A percentile compares a stretch with the other conserved stretches of the same genome.
Conservation (phyloP, 73 alveolate genomes). For the Paraurostyla sp. region DNA sequence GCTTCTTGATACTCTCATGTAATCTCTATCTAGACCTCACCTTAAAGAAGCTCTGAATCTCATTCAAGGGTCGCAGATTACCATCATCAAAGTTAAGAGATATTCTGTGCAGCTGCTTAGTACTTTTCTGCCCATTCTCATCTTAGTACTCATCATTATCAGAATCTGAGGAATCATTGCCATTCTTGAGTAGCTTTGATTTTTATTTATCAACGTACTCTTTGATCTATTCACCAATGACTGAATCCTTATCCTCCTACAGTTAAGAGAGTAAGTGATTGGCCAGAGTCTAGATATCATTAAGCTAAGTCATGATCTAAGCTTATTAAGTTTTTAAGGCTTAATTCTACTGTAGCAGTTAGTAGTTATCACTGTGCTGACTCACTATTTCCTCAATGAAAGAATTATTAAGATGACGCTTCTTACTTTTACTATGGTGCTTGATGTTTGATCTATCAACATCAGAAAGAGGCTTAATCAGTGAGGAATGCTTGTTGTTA, state of each 20-base stretch:
- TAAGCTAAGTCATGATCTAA: background rate
- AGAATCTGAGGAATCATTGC: background rate
- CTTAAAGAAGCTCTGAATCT: slow-evolving; percentile 25
- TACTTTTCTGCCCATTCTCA: background rate
- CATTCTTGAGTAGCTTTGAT: background rate
- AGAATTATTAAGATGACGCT: background rate
- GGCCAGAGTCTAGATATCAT: background rate
- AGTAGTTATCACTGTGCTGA: slow-evolving; percentile 5
- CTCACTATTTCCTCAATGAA: background rate
- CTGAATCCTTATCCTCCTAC: slow-evolving; percentile 51
- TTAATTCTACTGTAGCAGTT: background rate
- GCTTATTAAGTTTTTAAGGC: background rate
- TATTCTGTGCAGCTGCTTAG: background rate
- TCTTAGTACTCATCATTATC: background rate
- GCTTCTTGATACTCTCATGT: background rate
- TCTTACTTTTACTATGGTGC: too few relatives aligned
- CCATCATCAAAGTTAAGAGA: slow-evolving; percentile 25
- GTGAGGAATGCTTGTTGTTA: too few relatives aligned
- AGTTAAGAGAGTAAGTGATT: slow-evolving; percentile 4
- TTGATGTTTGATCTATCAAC: too few relatives aligned
- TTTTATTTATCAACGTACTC: slow-evolving; percentile 37
- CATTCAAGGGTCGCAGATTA: slow-evolving; percentile 20
- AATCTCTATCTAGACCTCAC: slow-evolving; percentile 23
- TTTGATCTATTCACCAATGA: slow-evolving; percentile 19
- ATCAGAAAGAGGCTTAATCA: too few relatives aligned